phyloP scores from a whole-genome alignment of 805 yeast species.

The Wickerhamomyces xylosicus region DNA sequence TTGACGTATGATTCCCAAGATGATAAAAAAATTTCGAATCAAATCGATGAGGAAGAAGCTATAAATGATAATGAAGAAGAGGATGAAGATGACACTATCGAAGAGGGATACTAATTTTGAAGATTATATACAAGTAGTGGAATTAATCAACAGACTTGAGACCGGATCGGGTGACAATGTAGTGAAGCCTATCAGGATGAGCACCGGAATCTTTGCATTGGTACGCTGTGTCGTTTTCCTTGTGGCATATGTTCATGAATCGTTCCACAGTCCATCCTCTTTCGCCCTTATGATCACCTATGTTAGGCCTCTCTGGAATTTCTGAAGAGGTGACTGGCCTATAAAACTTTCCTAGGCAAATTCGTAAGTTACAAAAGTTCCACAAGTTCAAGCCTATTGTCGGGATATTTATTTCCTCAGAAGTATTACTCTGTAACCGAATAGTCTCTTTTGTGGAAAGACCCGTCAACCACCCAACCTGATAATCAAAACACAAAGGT shows the following conservation, averaged over 20 bases:
- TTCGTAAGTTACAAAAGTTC: conserved; percentile 37
- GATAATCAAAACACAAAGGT: conserved; percentile 42
- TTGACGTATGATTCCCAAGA: conserved; percentile 28
- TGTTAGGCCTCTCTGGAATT: too few relatives aligned
- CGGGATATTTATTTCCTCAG: conserved; percentile 27
- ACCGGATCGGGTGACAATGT: too few relatives aligned
- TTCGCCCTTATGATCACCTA: too few relatives aligned
- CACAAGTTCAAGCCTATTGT: conserved; percentile 49
- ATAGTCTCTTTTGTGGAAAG: conserved; percentile 24
- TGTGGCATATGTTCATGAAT: too few relatives aligned
- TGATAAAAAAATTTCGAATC: conserved; percentile 19
- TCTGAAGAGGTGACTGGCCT: too few relatives aligned
- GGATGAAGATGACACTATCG: not conserved
- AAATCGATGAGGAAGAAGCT: conserved; percentile 16
- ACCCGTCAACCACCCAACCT: conserved; percentile 63
- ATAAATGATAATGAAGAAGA: conserved; percentile 18
- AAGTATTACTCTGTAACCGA: conserved; percentile 20
- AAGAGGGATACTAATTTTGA: too few relatives aligned
- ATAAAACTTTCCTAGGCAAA: conserved; percentile 33
- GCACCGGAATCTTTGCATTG: too few relatives aligned
- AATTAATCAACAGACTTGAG: too few relatives aligned
- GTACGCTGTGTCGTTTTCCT: too few relatives aligned
- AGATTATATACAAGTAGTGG: too few relatives aligned
- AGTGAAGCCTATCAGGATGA: too few relatives aligned
- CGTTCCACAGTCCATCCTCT: too few relatives aligned